Evolutionary conservation across 805 yeast genomes (phyloP).

Genomic region (Monosporozyma servazzii): DNA sequence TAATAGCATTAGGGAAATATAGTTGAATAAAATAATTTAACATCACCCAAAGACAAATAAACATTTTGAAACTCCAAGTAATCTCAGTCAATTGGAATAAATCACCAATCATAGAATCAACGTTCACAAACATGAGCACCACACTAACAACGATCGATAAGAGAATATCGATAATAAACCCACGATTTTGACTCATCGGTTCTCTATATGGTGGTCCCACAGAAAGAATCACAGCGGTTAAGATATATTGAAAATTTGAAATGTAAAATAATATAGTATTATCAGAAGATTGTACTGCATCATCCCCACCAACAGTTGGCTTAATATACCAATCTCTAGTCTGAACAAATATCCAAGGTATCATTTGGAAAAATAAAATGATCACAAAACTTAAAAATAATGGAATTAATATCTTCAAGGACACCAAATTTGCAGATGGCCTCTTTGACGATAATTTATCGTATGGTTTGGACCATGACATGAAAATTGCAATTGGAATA

Average conservation of each 20-base stretch:
- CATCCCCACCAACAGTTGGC: conserved; percentile 77
- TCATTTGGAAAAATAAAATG: conserved; percentile 53
- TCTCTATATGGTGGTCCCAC: conserved; percentile 92
- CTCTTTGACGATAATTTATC: conserved; percentile 51
- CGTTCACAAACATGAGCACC: conserved; percentile 44
- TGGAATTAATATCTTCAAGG: conserved; percentile 79
- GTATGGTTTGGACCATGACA: conserved; percentile 94
- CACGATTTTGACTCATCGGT: conserved; percentile 54
- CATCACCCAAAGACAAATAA: conserved; percentile 39
- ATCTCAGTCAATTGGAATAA: conserved; percentile 70
- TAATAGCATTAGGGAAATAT: conserved; percentile 29
- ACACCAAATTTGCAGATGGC: conserved; percentile 89
- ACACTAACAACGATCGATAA: conserved; percentile 43
- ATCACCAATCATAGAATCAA: conserved; percentile 47
- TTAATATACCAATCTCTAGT: conserved; percentile 63
- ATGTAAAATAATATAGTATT: conserved; percentile 77
- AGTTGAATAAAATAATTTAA: conserved; percentile 39
- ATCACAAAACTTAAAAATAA: conserved; percentile 68
- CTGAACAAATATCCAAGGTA: conserved; percentile 55
- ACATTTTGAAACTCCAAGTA: conserved; percentile 39
- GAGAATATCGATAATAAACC: conserved; percentile 58
- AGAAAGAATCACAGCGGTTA: conserved; percentile 74
- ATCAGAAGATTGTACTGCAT: conserved; percentile 76
- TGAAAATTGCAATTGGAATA: conserved; percentile 87
- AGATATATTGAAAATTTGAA: conserved; percentile 82